These are phyloP conservation scores for Chlorophyllum brunneum DNA, from an alignment of 768 basidiomycete species.

Conservation along the genomic window DNA sequence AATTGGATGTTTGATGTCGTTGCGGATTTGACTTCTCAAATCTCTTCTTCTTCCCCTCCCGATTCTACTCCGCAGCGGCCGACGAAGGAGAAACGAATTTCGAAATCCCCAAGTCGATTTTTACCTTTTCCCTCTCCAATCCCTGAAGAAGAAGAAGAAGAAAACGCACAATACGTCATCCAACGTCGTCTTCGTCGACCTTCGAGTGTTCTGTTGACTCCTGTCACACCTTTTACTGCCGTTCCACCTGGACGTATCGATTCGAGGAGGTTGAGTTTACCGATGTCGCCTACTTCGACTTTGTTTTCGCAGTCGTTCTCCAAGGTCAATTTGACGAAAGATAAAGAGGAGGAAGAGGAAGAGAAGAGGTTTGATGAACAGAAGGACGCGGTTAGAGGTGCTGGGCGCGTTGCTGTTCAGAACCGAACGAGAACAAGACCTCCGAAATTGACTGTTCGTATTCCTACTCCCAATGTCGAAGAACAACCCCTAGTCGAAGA, in stretches of 20 bases:
- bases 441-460: slow-evolving; percentile 17
- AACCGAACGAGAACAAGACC: slow-evolving; percentile 19
- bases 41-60: slow-evolving; percentile 12
- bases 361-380: slow-evolving; percentile 37
- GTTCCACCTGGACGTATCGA: slow-evolving; percentile 16
- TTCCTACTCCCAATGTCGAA: neutral
- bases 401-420: slow-evolving; percentile 34
- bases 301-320: slow-evolving; percentile 16
- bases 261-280: slow-evolving; percentile 45
- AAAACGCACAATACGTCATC: neutral
- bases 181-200: slow-evolving; percentile 15
- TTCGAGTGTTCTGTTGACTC: slow-evolving; percentile 22
- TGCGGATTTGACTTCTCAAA: slow-evolving; percentile 51
- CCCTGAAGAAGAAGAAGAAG: slow-evolving; percentile 22
- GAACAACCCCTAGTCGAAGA: neutral
- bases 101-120: slow-evolving; percentile 30
- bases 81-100: slow-evolving; percentile 22
- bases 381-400: slow-evolving; percentile 34
- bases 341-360: slow-evolving; percentile 14
- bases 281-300: slow-evolving; percentile 41
- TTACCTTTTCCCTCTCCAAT: slow-evolving; percentile 21
- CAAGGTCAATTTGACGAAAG: slow-evolving; percentile 18
- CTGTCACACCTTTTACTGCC: slow-evolving; percentile 22
- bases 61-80: slow-evolving; percentile 12
- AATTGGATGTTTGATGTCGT: slow-evolving; percentile 86